Conservation (phyloP, 225 moss, liverwort and hornwort species). For the Antitrichia curtipendula region DNA sequence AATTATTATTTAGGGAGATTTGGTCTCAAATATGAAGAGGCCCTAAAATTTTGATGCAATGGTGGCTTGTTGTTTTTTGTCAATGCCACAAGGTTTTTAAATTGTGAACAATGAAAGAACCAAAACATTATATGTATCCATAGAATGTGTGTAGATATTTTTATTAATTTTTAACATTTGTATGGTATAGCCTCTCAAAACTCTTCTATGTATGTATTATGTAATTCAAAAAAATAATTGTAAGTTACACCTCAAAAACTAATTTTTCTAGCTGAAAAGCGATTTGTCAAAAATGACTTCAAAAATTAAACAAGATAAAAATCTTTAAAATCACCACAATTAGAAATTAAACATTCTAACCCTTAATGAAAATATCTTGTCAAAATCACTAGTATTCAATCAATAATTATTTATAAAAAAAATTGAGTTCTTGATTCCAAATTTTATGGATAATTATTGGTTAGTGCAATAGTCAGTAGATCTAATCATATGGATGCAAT, state of each 20-base stretch:
- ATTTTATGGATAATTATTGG: not conserved
- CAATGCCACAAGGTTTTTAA: not conserved
- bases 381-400: not conserved
- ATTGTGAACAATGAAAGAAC: not conserved
- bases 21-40: not conserved
- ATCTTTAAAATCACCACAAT: not conserved
- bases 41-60: not conserved
- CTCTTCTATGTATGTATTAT: not conserved
- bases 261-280: accelerated
- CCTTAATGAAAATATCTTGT: not conserved
- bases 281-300: not conserved
- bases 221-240: not conserved
- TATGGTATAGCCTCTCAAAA: not conserved
- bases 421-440: not conserved
- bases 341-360: not conserved
- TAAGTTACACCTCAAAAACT: not conserved
- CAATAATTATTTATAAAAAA: accelerated
- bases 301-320: not conserved
- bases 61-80: not conserved
- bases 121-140: not conserved
- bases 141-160: not conserved
- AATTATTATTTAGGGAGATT: not conserved
- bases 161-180: not conserved
- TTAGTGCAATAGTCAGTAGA: not conserved
- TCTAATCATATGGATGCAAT: not conserved